These are phyloP conservation scores for Cryptococcus jaspeensis DNA, from an alignment of 1,284 basidiomycete genomes.

Conservation along the genomic window DNA sequence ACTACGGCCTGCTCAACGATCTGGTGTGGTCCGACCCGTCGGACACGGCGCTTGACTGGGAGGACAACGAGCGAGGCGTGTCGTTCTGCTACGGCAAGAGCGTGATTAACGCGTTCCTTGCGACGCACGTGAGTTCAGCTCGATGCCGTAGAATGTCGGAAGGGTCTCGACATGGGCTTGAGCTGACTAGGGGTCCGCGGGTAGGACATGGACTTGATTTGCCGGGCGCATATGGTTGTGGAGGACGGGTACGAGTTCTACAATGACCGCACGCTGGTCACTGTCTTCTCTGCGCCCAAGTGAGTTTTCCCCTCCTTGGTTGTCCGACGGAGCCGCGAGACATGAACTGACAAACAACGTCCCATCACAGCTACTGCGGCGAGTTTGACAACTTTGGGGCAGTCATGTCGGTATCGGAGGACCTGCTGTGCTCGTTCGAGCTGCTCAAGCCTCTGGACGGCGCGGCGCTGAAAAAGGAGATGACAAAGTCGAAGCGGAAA, in stretches of 20 bases:
- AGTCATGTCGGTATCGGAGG: constrained; percentile 85
- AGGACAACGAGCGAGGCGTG: constrained; percentile 99
- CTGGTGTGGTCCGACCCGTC: constrained; percentile 98
- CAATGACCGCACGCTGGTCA: constrained; percentile 97
- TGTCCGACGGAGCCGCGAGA: not conserved
- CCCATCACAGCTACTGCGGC: constrained; percentile 45
- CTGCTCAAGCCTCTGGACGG: constrained; percentile 94
- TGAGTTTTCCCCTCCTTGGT: constrained; percentile 53
- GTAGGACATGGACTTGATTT: constrained; percentile 96
- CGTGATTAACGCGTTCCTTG: constrained; percentile 93
- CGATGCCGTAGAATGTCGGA: too few species aligned
- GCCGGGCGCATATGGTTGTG: constrained; percentile 99
- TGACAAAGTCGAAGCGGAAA: constrained; percentile 98
- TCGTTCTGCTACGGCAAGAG: constrained; percentile 99
- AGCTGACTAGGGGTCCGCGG: constrained; percentile 3
- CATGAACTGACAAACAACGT: constrained; percentile 5
- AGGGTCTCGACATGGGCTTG: too few species aligned
- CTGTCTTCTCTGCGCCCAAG: constrained; percentile 97
- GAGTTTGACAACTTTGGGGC: constrained; percentile 80
- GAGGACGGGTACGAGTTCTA: constrained; percentile 99
- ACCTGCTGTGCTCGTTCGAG: constrained; percentile 96
- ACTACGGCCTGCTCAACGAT: constrained; percentile 96
- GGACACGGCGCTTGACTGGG: constrained; percentile 97
- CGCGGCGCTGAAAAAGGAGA: constrained; percentile 93
- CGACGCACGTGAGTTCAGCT: constrained; percentile 58